A percentile compares a stretch with the other conserved stretches of the same genome.
Evolutionary conservation across 2,329 filamentous ascomycete species (phyloP).

Genomic region (Alternaria conjuncta): DNA sequence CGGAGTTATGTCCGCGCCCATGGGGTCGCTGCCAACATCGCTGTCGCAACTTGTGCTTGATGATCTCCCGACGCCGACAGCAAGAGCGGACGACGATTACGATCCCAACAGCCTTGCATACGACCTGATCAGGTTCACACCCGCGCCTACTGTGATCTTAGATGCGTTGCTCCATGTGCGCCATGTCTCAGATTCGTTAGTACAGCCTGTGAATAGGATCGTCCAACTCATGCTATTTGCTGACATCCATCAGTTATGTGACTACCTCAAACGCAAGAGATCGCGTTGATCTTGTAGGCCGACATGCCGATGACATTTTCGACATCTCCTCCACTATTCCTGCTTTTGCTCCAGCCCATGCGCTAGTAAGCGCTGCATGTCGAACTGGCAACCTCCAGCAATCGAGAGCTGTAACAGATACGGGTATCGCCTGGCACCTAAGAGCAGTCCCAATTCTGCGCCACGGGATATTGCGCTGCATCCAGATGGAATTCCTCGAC

Average conservation of each 20-base stretch:
- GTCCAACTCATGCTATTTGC: neutral
- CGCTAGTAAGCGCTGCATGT: conserved; percentile 49
- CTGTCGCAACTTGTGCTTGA: conserved; percentile 11
- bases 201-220: neutral
- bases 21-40: conserved; percentile 12
- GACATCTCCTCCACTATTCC: conserved; percentile 43
- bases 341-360: conserved; percentile 45
- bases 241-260: conserved; percentile 35
- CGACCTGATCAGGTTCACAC: conserved; percentile 51
- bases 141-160: conserved; percentile 41
- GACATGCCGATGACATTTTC: conserved; percentile 51
- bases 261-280: conserved; percentile 37
- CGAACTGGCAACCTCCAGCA: conserved; percentile 45
- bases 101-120: conserved; percentile 14
- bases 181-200: conserved; percentile 52
- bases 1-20: conserved; percentile 21
- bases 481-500: conserved; percentile 53
- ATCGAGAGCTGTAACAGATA: conserved; percentile 39
- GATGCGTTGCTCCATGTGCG: conserved; percentile 61
- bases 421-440: conserved; percentile 42
- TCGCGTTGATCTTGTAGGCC: conserved; percentile 46
- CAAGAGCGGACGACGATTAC: conserved; percentile 9
- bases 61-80: conserved; percentile 24
- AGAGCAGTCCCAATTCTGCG: conserved; percentile 54
- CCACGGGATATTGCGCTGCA: conserved; percentile 47